A percentile compares a stretch with the other conserved stretches of the same genome.
Conservation (phyloP, 495 filamentous ascomycete genomes). For the Hyaloscypha variabilis region DNA sequence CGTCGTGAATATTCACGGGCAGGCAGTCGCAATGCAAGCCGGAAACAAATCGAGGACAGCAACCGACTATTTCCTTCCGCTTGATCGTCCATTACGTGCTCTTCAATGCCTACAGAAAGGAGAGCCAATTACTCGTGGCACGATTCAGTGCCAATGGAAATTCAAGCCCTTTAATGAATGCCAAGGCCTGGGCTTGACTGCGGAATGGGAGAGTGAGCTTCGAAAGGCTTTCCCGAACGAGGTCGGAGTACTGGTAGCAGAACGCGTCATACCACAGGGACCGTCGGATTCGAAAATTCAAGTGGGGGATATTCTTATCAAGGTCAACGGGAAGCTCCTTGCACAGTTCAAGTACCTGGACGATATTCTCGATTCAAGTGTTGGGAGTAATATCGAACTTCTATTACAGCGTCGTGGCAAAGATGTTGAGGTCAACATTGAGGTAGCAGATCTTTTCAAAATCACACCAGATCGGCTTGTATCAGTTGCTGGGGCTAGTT, state of each 20-base stretch:
- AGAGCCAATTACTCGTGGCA: conserved; percentile 77
- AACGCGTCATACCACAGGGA: conserved; percentile 90
- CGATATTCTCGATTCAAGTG: conserved; percentile 86
- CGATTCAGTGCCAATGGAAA: conserved; percentile 98
- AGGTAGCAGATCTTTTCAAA: conserved; percentile 86
- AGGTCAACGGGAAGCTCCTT: conserved; percentile 91
- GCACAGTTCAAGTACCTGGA: conserved; percentile 93
- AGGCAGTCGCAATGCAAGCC: conserved; percentile 93
- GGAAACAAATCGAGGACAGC: conserved; percentile 92
- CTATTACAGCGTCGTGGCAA: conserved; percentile 86
- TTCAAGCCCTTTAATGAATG: conserved; percentile 98
- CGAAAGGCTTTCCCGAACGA: conserved; percentile 85
- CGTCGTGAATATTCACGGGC: conserved; percentile 93
- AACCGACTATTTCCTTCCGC: conserved; percentile 95
- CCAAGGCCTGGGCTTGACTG: conserved; percentile 80
- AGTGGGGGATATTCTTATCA: conserved; percentile 94
- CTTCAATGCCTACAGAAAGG: conserved; percentile 81
- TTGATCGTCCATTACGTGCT: conserved; percentile 86
- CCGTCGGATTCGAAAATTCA: conserved; percentile 83
- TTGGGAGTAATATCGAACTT: conserved; percentile 72
- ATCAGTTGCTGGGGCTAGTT: conserved; percentile 87
- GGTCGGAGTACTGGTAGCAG: conserved; percentile 94
- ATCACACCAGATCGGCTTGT: conserved; percentile 97
- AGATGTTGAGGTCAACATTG: conserved; percentile 81
- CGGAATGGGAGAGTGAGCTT: conserved; percentile 83